Evolutionary conservation across 345 rosid species (phyloP), one percentile per base, ranked within the genome.

Genomic region (Euphorbia tirucalli): DNA sequence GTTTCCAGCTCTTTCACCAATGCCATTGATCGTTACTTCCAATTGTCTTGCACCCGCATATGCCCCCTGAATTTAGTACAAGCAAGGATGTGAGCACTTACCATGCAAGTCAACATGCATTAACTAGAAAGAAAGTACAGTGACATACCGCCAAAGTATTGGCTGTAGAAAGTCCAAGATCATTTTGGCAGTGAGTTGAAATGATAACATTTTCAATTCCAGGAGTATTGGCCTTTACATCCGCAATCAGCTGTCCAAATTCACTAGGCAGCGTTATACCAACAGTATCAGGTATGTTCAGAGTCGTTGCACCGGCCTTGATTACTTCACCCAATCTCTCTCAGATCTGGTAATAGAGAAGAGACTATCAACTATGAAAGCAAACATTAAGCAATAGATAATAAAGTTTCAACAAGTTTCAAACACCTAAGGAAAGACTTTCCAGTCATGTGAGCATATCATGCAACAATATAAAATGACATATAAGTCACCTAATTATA

Each of bases 161-260:
- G 83, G 99, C 98, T 28, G 99, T 89, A 61, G 99, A 87, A 85
- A 95, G 99, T 64, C 99, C 99, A 84, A 95, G 99, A 93, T 93
- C 99, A 79, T 95, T 90, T 79, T 95, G 99, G 71, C 99, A 95
- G 75, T 93, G 99, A 1, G 99, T 90, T 27, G 99, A 95, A 76
- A 95, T 89, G 60, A 95, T 41, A 69, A 88, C 97, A 74, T 92
- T 90, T 63, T 89, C 87, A 43, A 95, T 88, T 70, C 99, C 99
- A 22, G 88, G 89, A 10, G 98, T 95, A 71, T 95, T 92, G 14
- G 92, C 92, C 71, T 87, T 95, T 65, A 95, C 80, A 79, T 95
- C 97, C 39, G 97, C 89, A 70, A 95, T 95, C 86, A 95, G 39
- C 65, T 84, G 72, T 61, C 98, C 98, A 80, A 89, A 95, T 77